These are phyloP conservation scores for Gyromitra esculenta DNA, from an alignment of 2,329 filamentous ascomycete species.

Conservation along the genomic window DNA sequence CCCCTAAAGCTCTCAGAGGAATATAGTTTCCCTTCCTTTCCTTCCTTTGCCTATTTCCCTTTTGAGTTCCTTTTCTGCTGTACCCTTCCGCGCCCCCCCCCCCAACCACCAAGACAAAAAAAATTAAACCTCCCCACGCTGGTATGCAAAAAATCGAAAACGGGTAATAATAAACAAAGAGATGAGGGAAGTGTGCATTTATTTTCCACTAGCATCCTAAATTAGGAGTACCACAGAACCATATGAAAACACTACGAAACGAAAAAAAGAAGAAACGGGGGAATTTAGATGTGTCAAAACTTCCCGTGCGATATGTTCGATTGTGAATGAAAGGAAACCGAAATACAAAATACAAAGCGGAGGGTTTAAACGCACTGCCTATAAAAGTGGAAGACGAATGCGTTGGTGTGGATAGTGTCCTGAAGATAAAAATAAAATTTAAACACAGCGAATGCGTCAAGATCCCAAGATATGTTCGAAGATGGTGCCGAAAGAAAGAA, in stretches of 20 bases:
- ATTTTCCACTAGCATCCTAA: constrained; percentile 18
- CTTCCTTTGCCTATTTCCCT: neutral
- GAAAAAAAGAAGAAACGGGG: constrained; percentile 14
- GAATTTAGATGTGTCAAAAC: neutral
- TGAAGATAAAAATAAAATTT: constrained; percentile 42
- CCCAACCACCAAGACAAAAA: neutral
- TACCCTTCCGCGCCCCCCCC: neutral
- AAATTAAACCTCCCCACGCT: neutral
- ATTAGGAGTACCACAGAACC: constrained; percentile 10
- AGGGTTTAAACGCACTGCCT: constrained; percentile 26
- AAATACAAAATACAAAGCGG: constrained; percentile 34
- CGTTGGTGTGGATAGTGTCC: constrained; percentile 8
- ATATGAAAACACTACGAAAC: constrained; percentile 12
- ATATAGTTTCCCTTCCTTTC: neutral
- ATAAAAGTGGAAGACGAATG: constrained; percentile 20
- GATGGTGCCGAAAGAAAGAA: constrained; percentile 25
- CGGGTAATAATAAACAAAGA: constrained; percentile 1
- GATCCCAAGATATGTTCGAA: constrained; percentile 33
- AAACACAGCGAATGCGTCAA: constrained; percentile 45
- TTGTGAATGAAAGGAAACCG: constrained; percentile 22
- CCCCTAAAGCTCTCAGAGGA: neutral
- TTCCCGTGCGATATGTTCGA: constrained; percentile 17
- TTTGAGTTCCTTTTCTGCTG: neutral
- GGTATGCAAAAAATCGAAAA: constrained; percentile 20
- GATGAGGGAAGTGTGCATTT: neutral